Percentiles rank a stretch among this genome's conserved stretches.
Conservation (phyloP, 495 filamentous ascomycete species). For the Penicillium arizonense region DNA sequence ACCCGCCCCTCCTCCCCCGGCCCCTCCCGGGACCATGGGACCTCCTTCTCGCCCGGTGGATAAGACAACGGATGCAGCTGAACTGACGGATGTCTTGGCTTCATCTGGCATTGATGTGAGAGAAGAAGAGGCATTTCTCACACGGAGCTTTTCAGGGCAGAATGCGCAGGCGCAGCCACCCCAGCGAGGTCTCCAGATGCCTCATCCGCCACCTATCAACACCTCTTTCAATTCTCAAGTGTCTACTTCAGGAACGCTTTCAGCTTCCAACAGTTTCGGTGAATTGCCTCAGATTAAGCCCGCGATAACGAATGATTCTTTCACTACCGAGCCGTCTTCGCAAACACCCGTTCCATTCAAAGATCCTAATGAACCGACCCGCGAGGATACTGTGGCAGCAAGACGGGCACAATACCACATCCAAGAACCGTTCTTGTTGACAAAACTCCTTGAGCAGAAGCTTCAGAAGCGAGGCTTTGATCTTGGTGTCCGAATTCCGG, state of each 20-base stretch:
- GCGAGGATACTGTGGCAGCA: conserved; percentile 43
- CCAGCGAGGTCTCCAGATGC: conserved; percentile 41
- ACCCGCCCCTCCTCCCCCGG: conserved; percentile 27
- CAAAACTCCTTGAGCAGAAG: conserved; percentile 46
- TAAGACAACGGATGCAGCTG: conserved; percentile 65
- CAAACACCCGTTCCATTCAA: conserved; percentile 35
- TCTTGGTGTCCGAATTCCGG: conserved; percentile 60
- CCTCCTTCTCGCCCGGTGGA: conserved; percentile 74
- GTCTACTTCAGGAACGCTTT: conserved; percentile 37
- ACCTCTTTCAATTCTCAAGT: conserved; percentile 41
- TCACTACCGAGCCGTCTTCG: conserved; percentile 30
- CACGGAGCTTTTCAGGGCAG: conserved; percentile 56
- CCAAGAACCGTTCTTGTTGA: conserved; percentile 57
- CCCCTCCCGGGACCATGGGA: conserved; percentile 64
- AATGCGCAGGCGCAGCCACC: conserved; percentile 41
- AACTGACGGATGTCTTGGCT: conserved; percentile 73
- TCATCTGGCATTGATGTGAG: conserved; percentile 79
- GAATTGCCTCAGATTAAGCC: conserved; percentile 36
- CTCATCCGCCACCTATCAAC: conserved; percentile 39
- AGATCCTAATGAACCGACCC: conserved; percentile 41
- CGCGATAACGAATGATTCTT: conserved; percentile 31
- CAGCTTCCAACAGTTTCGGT: conserved; percentile 38
- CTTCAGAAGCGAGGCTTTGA: conserved; percentile 50
- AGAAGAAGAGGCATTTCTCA: conserved; percentile 75
- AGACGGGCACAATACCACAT: conserved; percentile 53